Evolutionary conservation across 106 monocot genomes (phyloP), one percentile per base, ranked within the genome.

Genomic region (Dendrobium chrysotoxum): DNA sequence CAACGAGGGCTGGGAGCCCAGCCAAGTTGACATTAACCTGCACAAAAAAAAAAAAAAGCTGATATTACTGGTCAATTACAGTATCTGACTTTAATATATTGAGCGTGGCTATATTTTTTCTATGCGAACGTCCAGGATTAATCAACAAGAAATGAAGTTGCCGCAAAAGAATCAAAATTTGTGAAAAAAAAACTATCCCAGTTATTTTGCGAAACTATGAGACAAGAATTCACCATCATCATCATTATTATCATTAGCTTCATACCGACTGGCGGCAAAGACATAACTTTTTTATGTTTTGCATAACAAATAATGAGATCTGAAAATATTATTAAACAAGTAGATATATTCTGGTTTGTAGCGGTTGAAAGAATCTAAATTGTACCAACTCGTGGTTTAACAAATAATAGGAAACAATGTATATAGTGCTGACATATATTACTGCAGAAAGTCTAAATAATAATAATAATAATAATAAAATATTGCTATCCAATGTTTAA

Each of bases 21-120:
- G 97, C 94, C 77, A 98, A 85, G 81, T 98, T 98, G 41, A 98
- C 97, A 81, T 98, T 98, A 53, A 98, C 97, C 97, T 98, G 80
- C 58, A 78, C 28, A 81, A 71, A 77, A n/a, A 3, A 17, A 20
- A 57, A 5, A 57, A n/a, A 25, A n/a, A 68, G 28, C 3, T 68
- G 11, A 70, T 70, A 70, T 13, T 70, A 2, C 23, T 67, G 28
- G 12, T 67, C 18, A 67, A 67, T 67, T 26, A 67, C 21, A 26
- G 7, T 67, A 5, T 67, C 66, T 67, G 66, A 67, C 21, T 57
- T 67, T 55, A 55, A 55, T 55, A 55, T 0, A 8, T 17, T 15
- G 13, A 15, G 20, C 15, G 4, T 55, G 18, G 18, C 18, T 55
- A 35, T 57, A 17, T 18, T 20, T 57, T 4, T 57, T 57, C 21